These are phyloP conservation scores for Cyberlindnera misumaiensis DNA, from an alignment of 805 yeast species.

Conservation along the genomic window DNA sequence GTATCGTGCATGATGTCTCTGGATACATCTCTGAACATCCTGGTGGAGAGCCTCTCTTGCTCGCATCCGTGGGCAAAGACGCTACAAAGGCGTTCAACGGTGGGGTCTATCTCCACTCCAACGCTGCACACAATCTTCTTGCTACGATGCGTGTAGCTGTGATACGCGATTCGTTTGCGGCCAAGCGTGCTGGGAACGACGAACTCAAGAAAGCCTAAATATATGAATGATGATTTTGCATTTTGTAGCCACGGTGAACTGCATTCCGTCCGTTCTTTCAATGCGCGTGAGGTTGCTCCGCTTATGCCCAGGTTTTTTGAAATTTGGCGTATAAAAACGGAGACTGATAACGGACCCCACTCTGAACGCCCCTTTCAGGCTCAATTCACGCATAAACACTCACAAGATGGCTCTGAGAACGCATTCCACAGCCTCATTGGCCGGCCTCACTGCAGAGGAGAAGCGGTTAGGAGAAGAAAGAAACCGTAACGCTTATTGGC, in stretches of 20 bases:
- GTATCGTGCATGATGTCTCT: constrained; percentile 74
- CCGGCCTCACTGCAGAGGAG: constrained; percentile 29
- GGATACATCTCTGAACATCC: constrained; percentile 70
- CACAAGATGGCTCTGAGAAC: constrained; percentile 14
- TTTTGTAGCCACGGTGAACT: too few relatives aligned
- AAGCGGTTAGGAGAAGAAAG: constrained; percentile 29
- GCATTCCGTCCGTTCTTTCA: too few relatives aligned
- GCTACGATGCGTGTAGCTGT: constrained; percentile 82
- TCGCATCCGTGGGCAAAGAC: constrained; percentile 71
- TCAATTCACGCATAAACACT: neutral
- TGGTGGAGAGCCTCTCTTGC: constrained; percentile 71
- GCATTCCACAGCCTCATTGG: constrained; percentile 20
- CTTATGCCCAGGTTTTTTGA: too few relatives aligned
- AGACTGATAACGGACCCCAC: neutral
- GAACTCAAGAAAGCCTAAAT: constrained; percentile 11
- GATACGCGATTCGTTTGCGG: constrained; percentile 54
- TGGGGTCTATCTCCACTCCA: constrained; percentile 79
- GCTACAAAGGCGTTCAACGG: constrained; percentile 83
- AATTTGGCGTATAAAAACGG: too few relatives aligned
- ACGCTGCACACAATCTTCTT: constrained; percentile 78
- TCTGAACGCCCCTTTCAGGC: neutral
- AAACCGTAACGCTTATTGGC: constrained; percentile 50
- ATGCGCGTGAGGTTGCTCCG: too few relatives aligned
- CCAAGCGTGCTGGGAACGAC: constrained; percentile 18
- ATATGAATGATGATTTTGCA: constrained; percentile 1